These are phyloP conservation scores for Aegle marmelos DNA, from an alignment of 345 rosid species.

Conservation along the genomic window DNA sequence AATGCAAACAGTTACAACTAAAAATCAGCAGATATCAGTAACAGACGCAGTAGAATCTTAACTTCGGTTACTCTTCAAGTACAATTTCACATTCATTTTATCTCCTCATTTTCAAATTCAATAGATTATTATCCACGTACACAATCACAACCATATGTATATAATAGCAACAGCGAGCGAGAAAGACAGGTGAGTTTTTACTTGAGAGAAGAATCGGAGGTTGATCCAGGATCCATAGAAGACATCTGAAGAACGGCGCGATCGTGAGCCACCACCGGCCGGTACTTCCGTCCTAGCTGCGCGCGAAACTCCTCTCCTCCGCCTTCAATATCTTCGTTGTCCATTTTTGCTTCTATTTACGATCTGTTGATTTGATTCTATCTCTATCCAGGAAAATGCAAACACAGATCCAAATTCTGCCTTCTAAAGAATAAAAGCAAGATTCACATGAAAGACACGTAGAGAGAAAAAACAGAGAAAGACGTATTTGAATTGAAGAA, in stretches of 20 bases:
- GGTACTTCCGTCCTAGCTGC: conserved; percentile 59
- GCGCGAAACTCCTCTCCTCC: conserved; percentile 56
- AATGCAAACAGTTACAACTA: not conserved
- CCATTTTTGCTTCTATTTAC: conserved; percentile 38
- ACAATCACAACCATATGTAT: not conserved
- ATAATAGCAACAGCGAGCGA: not conserved
- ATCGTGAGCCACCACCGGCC: conserved; percentile 83
- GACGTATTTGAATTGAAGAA: not conserved
- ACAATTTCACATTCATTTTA: not conserved
- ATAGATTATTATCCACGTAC: not conserved
- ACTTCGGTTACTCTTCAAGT: not conserved
- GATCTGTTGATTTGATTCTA: not conserved
- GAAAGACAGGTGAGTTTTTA: conserved; percentile 10
- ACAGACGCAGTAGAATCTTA: not conserved
- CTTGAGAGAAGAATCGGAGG: conserved; percentile 33
- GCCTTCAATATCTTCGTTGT: conserved; percentile 64
- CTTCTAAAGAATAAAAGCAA: not conserved
- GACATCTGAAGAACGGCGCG: conserved; percentile 95
- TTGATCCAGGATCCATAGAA: conserved; percentile 74
- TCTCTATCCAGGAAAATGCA: too few species aligned
- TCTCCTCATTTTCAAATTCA: not conserved
- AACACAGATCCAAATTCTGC: conserved; percentile 9
- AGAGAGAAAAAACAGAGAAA: not conserved
- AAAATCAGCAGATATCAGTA: not conserved
- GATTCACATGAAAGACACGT: not conserved